Conservation (phyloP, 2,329 filamentous ascomycete species). For the Sporothrix mexicana region DNA sequence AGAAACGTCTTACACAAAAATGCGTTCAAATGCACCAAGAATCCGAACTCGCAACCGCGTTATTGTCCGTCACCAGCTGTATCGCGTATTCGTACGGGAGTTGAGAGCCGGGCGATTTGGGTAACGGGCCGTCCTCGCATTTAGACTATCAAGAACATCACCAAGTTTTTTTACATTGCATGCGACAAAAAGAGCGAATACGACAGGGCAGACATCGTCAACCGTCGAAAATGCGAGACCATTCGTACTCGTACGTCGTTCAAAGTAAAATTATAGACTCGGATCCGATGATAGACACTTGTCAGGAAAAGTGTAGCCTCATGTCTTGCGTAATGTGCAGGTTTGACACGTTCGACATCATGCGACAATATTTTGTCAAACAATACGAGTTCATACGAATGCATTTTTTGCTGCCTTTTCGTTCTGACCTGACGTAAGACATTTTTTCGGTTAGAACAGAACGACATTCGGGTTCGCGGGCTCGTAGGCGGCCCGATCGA, state of each 20-base stretch:
- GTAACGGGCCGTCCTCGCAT: background rate
- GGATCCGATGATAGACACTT: background rate
- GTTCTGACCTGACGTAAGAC: background rate
- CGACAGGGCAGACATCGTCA: background rate
- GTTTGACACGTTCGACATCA: background rate
- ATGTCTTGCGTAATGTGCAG: background rate
- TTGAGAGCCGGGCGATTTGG: no score
- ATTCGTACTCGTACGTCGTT: background rate
- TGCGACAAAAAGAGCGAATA: background rate
- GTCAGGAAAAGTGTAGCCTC: no score
- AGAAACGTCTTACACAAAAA: background rate
- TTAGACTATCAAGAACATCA: background rate
- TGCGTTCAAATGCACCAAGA: background rate
- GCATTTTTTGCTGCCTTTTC: background rate
- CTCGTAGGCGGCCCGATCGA: conserved; percentile 4
- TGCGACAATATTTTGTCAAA: background rate
- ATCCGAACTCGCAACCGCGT: no score
- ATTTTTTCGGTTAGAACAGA: background rate
- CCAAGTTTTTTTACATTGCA: no score
- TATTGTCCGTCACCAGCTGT: background rate
- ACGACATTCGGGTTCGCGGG: background rate
- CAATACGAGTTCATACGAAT: background rate
- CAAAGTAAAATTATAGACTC: background rate
- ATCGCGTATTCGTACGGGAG: background rate
- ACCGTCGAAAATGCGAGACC: background rate